Evolutionary conservation across 352 stramenopile genomes (phyloP), one percentile per base, ranked within the genome.

Genomic region (Elongisporangium undulatum): DNA sequence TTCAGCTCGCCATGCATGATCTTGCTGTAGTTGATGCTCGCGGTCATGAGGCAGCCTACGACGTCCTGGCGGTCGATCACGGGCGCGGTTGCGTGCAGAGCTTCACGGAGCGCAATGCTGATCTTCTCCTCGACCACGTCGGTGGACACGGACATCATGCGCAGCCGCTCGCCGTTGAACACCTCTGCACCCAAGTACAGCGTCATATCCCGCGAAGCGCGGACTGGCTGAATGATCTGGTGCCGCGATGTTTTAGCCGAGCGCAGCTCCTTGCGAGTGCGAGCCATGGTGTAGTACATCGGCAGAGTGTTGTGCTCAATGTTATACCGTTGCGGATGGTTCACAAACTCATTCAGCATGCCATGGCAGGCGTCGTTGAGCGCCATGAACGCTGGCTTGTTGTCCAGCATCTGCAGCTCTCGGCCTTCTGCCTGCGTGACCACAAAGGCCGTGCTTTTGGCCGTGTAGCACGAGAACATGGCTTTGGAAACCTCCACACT

Each of bases 401-500:
- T 64, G 61, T 93, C 79, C 50, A 95, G 56, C 3, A 72, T 63
- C 29, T 77, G 62, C 41, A 95, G 58, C n/a, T 87, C 72, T 26
- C 82, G 83, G 0, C 82, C 79, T 50, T 68, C 65, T 10, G 75
- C 71, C 56, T 93, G 87, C 0, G 80, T 89, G 23, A 91, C 84
- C 8, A 76, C 66, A 45, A 93, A 91, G 0, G 59, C 68, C 54
- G 79, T 87, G 21, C 89, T 79, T 22, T 82, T 90, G 41, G 79
- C 74, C 49, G 91, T 81, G 67, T 93, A 95, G 63, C 85, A 92
- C 51, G 80, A 92, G 67, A 95, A 95, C 55, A 87, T 77, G 29
- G 82, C 80, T 49, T 91, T 76, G 2, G 80, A 69, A 24, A 95
- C 80, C 58, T 92, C 82, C 7, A 95, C 83, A 58, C 82, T 92